Evolutionary conservation across 768 basidiomycete species (phyloP).

Genomic region (Mycena haematopus): DNA sequence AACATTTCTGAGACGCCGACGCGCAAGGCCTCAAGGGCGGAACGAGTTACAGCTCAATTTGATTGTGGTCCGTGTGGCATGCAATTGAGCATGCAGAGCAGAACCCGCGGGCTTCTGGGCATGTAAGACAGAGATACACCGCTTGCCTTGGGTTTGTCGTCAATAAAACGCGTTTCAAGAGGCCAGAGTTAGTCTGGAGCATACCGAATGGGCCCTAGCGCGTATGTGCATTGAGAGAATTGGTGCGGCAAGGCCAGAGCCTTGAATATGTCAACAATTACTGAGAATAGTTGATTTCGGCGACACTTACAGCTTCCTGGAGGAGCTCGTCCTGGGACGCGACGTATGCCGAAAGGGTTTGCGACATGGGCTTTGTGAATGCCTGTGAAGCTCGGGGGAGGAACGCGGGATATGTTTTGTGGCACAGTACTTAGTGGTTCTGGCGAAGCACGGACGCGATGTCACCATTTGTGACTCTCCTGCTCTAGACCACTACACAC

Average conservation of each 20-base stretch:
- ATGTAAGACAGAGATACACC: conserved; percentile 82
- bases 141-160: conserved; percentile 60
- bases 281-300: conserved; percentile 34
- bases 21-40: conserved; percentile 1
- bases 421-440: neutral
- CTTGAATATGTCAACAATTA: conserved; percentile 39
- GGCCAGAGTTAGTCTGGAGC: conserved; percentile 9
- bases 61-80: conserved; percentile 87
- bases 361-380: neutral
- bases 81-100: conserved; percentile 87
- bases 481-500: neutral
- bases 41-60: conserved; percentile 69
- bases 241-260: conserved; percentile 64
- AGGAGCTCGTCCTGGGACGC: conserved; percentile 56
- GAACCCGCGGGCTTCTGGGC: conserved; percentile 69
- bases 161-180: conserved; percentile 17
- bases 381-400: too few species aligned
- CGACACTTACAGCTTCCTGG: conserved; percentile 47
- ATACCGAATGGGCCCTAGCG: conserved; percentile 60
- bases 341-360: conserved; percentile 49
- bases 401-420: neutral
- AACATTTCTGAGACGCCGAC: conserved; percentile 7
- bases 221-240: conserved; percentile 71
- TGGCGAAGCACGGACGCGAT: neutral
- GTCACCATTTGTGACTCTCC: neutral